A percentile compares a stretch with the other conserved stretches of the same genome.
Conservation (phyloP, 257 asterid species). For the Nicotiana benthamiana region DNA sequence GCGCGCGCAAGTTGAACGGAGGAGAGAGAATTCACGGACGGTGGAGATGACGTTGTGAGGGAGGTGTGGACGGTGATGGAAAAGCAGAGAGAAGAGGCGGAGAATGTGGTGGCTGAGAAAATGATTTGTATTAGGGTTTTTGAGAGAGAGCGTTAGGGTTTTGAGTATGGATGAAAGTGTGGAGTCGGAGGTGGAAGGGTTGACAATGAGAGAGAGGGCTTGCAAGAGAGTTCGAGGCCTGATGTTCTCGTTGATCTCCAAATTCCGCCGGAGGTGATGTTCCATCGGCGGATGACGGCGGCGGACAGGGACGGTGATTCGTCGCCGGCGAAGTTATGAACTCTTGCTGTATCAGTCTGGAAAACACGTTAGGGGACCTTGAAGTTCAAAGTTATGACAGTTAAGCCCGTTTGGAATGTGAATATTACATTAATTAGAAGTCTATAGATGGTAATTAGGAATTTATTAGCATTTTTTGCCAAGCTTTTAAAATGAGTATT, state of each 20-base stretch:
- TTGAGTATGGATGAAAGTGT: constrained; percentile 38
- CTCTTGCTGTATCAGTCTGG: neutral
- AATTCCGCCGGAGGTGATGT: neutral
- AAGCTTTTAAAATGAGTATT: too few relatives aligned
- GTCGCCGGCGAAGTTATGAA: neutral
- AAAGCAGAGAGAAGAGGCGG: constrained; percentile 43
- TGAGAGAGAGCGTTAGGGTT: constrained; percentile 37
- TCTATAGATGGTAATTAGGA: too few relatives aligned
- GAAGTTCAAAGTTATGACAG: neutral
- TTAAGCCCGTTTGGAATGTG: too few relatives aligned
- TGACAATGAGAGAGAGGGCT: constrained; percentile 50
- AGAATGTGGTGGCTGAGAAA: constrained; percentile 27
- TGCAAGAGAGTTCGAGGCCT: constrained; percentile 10
- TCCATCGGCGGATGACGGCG: constrained; percentile 7
- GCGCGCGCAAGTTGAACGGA: constrained; percentile 26
- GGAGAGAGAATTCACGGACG: constrained; percentile 29
- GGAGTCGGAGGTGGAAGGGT: constrained; percentile 50
- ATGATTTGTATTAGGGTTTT: neutral
- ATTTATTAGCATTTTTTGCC: too few relatives aligned
- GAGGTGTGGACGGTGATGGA: constrained; percentile 34
- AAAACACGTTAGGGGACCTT: neutral
- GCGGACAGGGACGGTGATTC: neutral
- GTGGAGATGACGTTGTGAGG: constrained; percentile 28
- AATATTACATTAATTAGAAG: too few relatives aligned
- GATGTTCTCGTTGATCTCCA: neutral